Evolutionary conservation across 2,329 filamentous ascomycete genomes (phyloP).

Genomic region (Plectosphaerella sp.): DNA sequence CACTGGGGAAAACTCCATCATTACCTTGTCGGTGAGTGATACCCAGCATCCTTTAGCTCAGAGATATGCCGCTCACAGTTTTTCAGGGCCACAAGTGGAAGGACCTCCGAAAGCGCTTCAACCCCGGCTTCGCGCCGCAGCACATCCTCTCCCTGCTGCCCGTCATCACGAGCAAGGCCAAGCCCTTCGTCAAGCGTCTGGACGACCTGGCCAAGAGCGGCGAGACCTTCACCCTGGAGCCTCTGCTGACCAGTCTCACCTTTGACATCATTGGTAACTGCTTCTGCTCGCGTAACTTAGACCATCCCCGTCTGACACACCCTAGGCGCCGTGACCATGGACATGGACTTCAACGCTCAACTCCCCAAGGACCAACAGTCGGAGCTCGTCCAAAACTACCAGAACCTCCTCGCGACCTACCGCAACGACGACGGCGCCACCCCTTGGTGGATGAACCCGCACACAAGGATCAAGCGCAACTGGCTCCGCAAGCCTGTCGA

Average conservation of each 20-base stretch:
- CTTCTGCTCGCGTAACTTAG: rapidly evolving
- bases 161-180: conserved; percentile 27
- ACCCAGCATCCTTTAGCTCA: neutral
- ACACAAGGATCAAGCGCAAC: conserved; percentile 11
- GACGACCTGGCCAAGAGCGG: conserved; percentile 2
- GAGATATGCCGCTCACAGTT: neutral
- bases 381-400: conserved; percentile 23
- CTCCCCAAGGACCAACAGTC: conserved; percentile 14
- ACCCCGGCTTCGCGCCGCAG: conserved; percentile 31
- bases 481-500: conserved; percentile 16
- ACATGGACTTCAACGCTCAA: conserved; percentile 27
- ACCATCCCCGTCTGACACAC: conserved; percentile 1
- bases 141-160: conserved; percentile 31
- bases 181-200: conserved; percentile 18
- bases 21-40: conserved; percentile 4
- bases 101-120: conserved; percentile 25
- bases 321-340: conserved; percentile 25
- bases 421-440: conserved; percentile 10
- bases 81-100: conserved; percentile 14
- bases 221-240: conserved; percentile 14
- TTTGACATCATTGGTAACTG: conserved; percentile 29
- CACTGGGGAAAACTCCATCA: conserved; percentile 13
- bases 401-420: conserved; percentile 18
- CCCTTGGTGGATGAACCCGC: conserved; percentile 16
- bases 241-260: conserved; percentile 23